These are phyloP conservation scores for Gaeumannomyces sp. DNA, from an alignment of 2,329 filamentous ascomycete genomes.

Conservation along the genomic window DNA sequence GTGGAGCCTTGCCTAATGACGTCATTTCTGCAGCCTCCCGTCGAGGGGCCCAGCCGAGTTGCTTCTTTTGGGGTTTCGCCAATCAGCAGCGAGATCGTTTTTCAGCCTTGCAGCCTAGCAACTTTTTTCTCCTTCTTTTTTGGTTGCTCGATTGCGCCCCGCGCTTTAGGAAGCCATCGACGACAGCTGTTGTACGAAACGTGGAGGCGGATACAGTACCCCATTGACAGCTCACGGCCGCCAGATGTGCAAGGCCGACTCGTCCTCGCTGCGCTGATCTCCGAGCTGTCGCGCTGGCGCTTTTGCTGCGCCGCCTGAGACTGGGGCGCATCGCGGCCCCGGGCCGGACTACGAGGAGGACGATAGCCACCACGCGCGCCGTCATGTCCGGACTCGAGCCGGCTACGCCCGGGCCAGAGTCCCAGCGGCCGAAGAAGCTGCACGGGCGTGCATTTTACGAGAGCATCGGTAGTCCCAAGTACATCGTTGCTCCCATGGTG, in stretches of 20 bases:
- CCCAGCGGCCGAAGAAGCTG: conserved; percentile 47
- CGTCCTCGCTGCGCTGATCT: no score
- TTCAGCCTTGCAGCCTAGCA: background rate
- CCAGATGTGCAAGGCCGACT: no score
- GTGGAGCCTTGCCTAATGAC: background rate
- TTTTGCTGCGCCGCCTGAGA: conserved; percentile 2
- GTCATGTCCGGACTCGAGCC: conserved; percentile 7
- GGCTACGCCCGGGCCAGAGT: conserved; percentile 7
- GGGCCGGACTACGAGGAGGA: conserved; percentile 3
- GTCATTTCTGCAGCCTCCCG: background rate
- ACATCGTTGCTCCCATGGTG: conserved; percentile 93
- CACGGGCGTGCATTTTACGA: conserved; percentile 89
- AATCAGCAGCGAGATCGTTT: background rate
- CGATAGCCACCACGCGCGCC: conserved; percentile 11
- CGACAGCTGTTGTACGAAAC: no score
- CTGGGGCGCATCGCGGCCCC: conserved; percentile 14
- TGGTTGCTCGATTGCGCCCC: background rate
- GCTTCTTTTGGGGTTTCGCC: background rate
- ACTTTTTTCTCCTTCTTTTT: background rate
- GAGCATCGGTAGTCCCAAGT: conserved; percentile 86
- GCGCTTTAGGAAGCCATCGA: background rate
- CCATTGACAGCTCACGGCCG: no score
- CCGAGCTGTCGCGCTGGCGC: background rate
- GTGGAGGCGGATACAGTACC: no score
- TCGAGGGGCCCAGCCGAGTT: background rate